phyloP scores from a whole-genome alignment of 2,329 filamentous ascomycete species.

The Diaporthe ilicicola region DNA sequence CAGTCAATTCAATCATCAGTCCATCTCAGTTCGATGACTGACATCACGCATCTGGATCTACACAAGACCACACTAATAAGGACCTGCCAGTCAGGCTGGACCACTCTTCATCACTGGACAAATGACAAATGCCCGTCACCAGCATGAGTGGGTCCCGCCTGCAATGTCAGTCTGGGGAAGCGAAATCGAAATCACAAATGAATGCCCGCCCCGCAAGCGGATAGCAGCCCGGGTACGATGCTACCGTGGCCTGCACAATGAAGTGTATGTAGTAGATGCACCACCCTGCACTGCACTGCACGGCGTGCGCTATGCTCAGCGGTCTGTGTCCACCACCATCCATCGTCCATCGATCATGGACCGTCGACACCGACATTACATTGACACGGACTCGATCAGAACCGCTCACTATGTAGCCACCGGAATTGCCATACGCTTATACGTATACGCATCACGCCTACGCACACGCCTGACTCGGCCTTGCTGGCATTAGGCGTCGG shows the following conservation, averaged over 20 bases:
- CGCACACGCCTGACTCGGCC: too few species aligned
- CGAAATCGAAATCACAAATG: too few species aligned
- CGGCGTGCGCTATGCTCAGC: background rate
- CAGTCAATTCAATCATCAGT: constrained; percentile 4
- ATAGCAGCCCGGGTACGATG: constrained; percentile 17
- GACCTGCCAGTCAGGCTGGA: background rate
- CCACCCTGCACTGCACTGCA: background rate
- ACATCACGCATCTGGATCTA: constrained; percentile 16
- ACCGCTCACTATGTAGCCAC: too few species aligned
- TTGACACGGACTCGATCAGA: background rate
- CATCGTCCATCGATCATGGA: background rate
- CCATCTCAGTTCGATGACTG: background rate
- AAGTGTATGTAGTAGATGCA: background rate
- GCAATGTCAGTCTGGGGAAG: constrained; percentile 14
- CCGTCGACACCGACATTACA: background rate
- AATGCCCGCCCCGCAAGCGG: background rate
- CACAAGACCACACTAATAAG: background rate
- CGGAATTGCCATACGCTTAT: too few species aligned
- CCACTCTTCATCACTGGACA: background rate
- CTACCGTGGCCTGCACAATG: background rate
- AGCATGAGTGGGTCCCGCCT: constrained; percentile 8
- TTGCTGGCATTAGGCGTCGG: too few species aligned
- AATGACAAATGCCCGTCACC: constrained; percentile 14
- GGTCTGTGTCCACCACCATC: background rate
- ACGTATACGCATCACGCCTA: too few species aligned